Evolutionary conservation across 2,329 filamentous ascomycete genomes (phyloP).

Genomic region (Didymella lethalis): DNA sequence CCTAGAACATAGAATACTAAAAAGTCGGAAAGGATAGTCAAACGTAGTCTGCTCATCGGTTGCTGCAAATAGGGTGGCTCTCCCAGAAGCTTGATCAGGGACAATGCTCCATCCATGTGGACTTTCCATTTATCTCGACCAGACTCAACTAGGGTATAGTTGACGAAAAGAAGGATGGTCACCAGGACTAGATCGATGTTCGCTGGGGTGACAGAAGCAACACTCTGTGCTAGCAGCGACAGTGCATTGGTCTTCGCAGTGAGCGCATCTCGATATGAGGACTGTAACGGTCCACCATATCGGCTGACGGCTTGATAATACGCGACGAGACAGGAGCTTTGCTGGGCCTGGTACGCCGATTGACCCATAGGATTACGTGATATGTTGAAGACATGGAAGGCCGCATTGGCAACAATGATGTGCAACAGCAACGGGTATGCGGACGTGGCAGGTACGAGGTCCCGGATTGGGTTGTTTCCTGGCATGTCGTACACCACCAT

Average conservation of each 20-base stretch:
- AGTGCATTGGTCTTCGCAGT: constrained; percentile 60
- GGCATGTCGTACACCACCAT: constrained; percentile 59
- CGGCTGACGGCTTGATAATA: constrained; percentile 49
- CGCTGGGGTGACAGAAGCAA: constrained; percentile 37
- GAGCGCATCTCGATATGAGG: constrained; percentile 49
- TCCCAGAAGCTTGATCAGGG: constrained; percentile 53
- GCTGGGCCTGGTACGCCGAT: constrained; percentile 45
- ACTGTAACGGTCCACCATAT: constrained; percentile 47
- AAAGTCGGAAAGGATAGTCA: constrained; percentile 47
- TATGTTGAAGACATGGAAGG: constrained; percentile 57
- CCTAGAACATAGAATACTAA: constrained; percentile 49
- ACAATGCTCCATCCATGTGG: constrained; percentile 61
- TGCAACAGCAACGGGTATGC: constrained; percentile 57
- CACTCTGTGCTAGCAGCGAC: constrained; percentile 50
- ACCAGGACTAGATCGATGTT: constrained; percentile 56
- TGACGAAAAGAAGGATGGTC: constrained; percentile 59
- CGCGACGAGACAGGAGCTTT: constrained; percentile 43
- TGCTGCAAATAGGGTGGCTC: constrained; percentile 37
- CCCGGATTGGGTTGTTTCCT: constrained; percentile 58
- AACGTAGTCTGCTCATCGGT: constrained; percentile 45
- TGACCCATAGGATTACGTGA: constrained; percentile 45
- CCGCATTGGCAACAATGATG: constrained; percentile 58
- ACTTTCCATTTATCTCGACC: constrained; percentile 61
- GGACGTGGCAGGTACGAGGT: constrained; percentile 57
- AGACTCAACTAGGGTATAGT: constrained; percentile 60